phyloP scores from a whole-genome alignment of 805 yeast species.

The Debaryomyces prosopidis region DNA sequence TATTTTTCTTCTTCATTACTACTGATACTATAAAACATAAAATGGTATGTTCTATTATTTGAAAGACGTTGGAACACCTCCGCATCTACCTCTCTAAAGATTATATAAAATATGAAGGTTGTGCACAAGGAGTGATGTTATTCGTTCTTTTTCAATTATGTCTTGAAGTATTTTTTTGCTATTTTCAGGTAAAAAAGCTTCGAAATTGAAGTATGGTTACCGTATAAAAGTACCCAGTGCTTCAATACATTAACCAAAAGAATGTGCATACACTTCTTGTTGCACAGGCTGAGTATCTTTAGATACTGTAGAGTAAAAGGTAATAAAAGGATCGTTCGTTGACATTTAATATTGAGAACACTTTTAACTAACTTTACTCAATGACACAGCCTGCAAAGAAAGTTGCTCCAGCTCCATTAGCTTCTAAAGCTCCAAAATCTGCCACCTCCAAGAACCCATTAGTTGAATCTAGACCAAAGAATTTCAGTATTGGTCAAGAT shows the following conservation, averaged over 20 bases:
- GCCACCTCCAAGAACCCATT: slow-evolving; percentile 32
- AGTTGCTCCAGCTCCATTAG: slow-evolving; percentile 50
- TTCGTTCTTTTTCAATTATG: slow-evolving; percentile 13
- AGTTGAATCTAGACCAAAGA: slow-evolving; percentile 75
- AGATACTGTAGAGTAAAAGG: slow-evolving; percentile 42
- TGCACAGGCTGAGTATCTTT: slow-evolving; percentile 45
- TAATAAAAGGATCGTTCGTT: slow-evolving; percentile 24
- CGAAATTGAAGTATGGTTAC: slow-evolving; percentile 2
- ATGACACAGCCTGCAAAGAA: slow-evolving; percentile 60
- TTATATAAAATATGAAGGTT: slow-evolving; percentile 12
- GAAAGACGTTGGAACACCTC: slow-evolving; percentile 25
- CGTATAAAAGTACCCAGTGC: neutral
- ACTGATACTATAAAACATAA: slow-evolving; percentile 1
- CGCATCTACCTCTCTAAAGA: slow-evolving; percentile 15
- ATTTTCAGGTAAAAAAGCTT: neutral
- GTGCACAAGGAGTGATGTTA: slow-evolving; percentile 29
- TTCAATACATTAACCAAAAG: slow-evolving; percentile 12
- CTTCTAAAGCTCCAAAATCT: slow-evolving; percentile 32
- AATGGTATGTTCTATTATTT: slow-evolving; percentile 31
- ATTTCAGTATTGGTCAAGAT: slow-evolving; percentile 95
- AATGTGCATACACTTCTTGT: slow-evolving; percentile 39
- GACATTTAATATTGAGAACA: slow-evolving; percentile 22
- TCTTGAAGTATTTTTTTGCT: neutral
- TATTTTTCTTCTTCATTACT: neutral
- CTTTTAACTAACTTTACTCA: slow-evolving; percentile 36